A percentile compares a stretch with the other conserved stretches of the same genome.
These are phyloP conservation scores for Elongisporangium senticosum DNA, from an alignment of 352 stramenopile genomes.

Conservation along the genomic window DNA sequence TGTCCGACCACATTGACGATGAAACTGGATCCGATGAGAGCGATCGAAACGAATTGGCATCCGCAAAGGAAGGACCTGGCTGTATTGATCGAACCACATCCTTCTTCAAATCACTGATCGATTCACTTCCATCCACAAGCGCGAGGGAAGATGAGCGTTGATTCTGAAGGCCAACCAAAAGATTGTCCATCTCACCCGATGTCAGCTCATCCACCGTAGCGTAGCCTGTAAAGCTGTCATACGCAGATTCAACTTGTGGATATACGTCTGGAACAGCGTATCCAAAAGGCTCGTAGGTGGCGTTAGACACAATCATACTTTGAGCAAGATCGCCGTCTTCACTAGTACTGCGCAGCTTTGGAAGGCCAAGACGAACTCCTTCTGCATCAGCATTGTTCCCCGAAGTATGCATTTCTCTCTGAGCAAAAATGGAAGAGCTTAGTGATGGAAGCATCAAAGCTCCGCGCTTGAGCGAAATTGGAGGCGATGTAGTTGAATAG, in stretches of 20 bases:
- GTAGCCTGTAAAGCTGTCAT: not conserved
- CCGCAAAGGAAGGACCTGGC: not conserved
- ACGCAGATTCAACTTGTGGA: not conserved
- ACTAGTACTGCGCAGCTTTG: not conserved
- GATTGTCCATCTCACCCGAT: not conserved
- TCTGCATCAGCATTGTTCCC: not conserved
- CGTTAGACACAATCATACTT: not conserved
- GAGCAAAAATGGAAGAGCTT: conserved; percentile 20
- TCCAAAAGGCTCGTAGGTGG: not conserved
- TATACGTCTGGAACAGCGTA: not conserved
- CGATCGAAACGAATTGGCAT: not conserved
- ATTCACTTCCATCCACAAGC: not conserved
- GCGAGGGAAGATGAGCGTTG: not conserved
- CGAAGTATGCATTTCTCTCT: not conserved
- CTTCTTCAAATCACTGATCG: not conserved
- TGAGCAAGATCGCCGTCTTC: not conserved
- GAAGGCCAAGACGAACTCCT: not conserved
- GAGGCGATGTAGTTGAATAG: not conserved
- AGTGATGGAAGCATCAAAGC: conserved; percentile 31
- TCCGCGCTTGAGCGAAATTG: conserved; percentile 20
- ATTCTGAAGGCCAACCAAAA: not conserved
- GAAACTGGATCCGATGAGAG: not conserved
- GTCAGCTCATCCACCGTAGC: not conserved
- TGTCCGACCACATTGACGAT: not conserved
- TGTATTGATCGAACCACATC: not conserved